These are phyloP conservation scores for Stephanocyclus meneghinianus DNA, from an alignment of 352 stramenopile genomes.

Conservation along the genomic window DNA sequence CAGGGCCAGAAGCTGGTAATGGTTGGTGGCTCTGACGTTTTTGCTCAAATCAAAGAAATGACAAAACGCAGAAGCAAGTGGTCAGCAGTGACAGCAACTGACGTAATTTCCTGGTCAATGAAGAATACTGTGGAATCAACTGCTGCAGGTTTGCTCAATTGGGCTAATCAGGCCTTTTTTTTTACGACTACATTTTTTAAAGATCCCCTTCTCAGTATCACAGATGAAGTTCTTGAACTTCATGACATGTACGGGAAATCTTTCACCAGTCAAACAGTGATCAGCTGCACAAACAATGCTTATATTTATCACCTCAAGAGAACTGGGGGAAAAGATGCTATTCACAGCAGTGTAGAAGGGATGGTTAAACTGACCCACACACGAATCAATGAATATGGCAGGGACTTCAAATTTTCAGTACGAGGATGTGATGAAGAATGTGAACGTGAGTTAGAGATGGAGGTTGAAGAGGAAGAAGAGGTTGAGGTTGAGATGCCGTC, in stretches of 20 bases:
- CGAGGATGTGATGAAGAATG: slow-evolving; percentile 65
- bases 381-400: slow-evolving; percentile 42
- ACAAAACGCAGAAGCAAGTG: background rate
- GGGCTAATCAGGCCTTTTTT: slow-evolving; percentile 79
- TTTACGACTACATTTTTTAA: slow-evolving; percentile 38
- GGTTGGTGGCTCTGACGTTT: slow-evolving; percentile 82
- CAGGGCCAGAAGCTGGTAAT: slow-evolving; percentile 83
- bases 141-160: slow-evolving; percentile 82
- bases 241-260: slow-evolving; percentile 58
- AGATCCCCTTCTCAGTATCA: slow-evolving; percentile 39
- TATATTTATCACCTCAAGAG: slow-evolving; percentile 37
- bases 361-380: slow-evolving; percentile 35
- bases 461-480: slow-evolving; percentile 63
- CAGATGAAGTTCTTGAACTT: slow-evolving; percentile 51
- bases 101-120: slow-evolving; percentile 88
- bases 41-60: slow-evolving; percentile 56
- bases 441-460: slow-evolving; percentile 70
- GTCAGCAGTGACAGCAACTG: slow-evolving; percentile 18
- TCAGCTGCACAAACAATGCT: slow-evolving; percentile 14
- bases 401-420: slow-evolving; percentile 30
- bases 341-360: slow-evolving; percentile 13
- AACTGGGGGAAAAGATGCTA: slow-evolving; percentile 27
- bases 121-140: slow-evolving; percentile 85
- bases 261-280: slow-evolving; percentile 35
- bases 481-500: slow-evolving; percentile 44